Percentiles rank a stretch among this genome's conserved stretches.
phyloP scores from a whole-genome alignment of 164 flowering plant species.

The Paratinospora sagittata region DNA sequence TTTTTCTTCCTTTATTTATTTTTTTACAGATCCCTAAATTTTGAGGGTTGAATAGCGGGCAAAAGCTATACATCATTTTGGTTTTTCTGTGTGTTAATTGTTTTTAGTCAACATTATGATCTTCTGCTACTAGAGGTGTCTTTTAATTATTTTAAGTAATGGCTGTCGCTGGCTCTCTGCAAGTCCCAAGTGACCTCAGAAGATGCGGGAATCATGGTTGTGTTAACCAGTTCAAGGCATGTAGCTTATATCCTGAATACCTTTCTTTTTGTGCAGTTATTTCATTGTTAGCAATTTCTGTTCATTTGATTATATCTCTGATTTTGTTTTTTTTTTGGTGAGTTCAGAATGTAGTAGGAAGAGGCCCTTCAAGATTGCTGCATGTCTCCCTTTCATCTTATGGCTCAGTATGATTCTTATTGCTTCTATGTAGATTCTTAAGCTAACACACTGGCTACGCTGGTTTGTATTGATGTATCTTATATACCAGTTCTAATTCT shows the following conservation, averaged over 20 bases:
- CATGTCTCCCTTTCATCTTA: slow-evolving; percentile 33
- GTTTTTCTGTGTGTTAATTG: not conserved
- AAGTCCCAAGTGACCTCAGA: slow-evolving; percentile 40
- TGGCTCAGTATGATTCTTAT: slow-evolving; percentile 41
- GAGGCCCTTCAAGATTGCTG: slow-evolving; percentile 23
- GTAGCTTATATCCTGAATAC: not conserved
- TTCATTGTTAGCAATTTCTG: not conserved
- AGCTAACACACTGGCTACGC: not conserved
- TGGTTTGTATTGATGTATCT: not conserved
- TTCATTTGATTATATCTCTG: not conserved
- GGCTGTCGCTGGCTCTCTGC: slow-evolving; percentile 51
- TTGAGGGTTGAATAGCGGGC: not conserved
- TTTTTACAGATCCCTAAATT: slow-evolving; percentile 12
- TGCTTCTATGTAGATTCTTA: not conserved
- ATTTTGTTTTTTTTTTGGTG: not conserved
- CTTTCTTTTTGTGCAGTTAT: not conserved
- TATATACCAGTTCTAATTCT: not conserved
- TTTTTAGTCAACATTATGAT: slow-evolving; percentile 12
- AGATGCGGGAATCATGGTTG: slow-evolving; percentile 23
- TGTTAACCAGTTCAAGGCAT: slow-evolving; percentile 33
- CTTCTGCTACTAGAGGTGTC: slow-evolving; percentile 12
- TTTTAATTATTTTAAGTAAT: slow-evolving; percentile 18
- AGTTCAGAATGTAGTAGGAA: slow-evolving; percentile 33
- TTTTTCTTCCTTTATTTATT: not conserved
- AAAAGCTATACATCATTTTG: not conserved